Evolutionary conservation across 345 rosid species (phyloP), one percentile per base, ranked within the genome.

Genomic region (Carallia brachiata): DNA sequence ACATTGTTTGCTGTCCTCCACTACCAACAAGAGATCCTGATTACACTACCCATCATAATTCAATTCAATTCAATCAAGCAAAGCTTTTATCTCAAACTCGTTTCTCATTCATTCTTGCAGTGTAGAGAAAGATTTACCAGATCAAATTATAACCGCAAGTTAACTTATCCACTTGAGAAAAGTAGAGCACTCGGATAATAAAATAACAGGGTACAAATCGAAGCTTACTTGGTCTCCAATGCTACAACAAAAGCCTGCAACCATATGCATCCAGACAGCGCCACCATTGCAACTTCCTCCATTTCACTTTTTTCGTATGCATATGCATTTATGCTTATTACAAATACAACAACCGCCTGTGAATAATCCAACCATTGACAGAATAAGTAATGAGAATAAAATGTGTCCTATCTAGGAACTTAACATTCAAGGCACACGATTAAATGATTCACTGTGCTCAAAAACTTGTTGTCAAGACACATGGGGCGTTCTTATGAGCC

Each of bases 231-330:
- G 78, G 99, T 95, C 86, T 95, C 99, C 56, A 90, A 68, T 65
- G 92, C 79, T 71, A 95, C 92, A 69, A 95, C 98, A 68, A 92
- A 92, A 52, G 98, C 99, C 83, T 95, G 99, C 82, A 95, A 82
- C 98, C 99, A 95, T 78, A 95, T 90, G 78, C 92, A 90, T 73
- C 99, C 98, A 15, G 99, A 92, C 68, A 95, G 96, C 52, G 93
- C 99, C 68, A 92, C 97, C 96, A 95, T 85, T 47, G 92, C 89
- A 50, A 95, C 85, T 84, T 95, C 97, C 80, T 90, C 97, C 97
- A 90, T 89, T 84, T 92, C 96, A 61, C 99, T 88, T 83, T 89
- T 95, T 78, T 95, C 98, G 57, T 82, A 83, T 6, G 99, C 96
- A 81, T 83, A 90, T 10, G 91, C 86, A 65, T 92, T 85, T 74